phyloP scores from a whole-genome alignment of 306 rosid genomes.

The Gynostemma pentaphyllum region DNA sequence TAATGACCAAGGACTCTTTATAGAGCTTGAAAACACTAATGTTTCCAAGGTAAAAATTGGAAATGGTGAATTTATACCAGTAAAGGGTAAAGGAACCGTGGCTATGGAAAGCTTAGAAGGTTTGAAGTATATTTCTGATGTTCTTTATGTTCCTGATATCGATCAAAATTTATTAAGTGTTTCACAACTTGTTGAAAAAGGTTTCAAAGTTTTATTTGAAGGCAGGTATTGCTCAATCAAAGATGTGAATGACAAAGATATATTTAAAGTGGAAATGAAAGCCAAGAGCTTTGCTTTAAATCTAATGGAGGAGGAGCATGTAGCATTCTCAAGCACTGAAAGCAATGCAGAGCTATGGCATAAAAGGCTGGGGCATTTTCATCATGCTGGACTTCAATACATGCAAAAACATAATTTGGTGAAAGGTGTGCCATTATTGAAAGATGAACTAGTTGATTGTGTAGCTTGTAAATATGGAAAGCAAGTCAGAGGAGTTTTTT shows the following conservation, averaged over 20 bases:
- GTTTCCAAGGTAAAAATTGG: neutral
- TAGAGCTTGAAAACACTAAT: neutral
- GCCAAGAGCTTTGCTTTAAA: no score
- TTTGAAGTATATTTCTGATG: neutral
- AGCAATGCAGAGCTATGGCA: neutral
- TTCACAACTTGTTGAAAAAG: neutral
- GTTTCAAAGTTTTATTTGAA: neutral
- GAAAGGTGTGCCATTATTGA: neutral
- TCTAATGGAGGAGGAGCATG: neutral
- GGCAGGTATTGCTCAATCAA: slow-evolving; percentile 1
- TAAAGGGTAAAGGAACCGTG: neutral
- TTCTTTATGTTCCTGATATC: neutral
- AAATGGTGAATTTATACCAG: neutral
- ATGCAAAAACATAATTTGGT: neutral
- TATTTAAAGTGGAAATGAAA: neutral
- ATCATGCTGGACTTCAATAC: neutral
- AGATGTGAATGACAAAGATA: neutral
- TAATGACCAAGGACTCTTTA: neutral
- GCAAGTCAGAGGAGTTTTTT: no score
- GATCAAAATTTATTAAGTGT: neutral
- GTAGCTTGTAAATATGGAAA: slow-evolving; percentile 1
- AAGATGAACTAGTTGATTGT: neutral
- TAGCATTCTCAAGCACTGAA: neutral
- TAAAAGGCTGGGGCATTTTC: slow-evolving; percentile 2
- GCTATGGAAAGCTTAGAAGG: neutral